Percentiles rank a stretch among this genome's conserved stretches.
Conservation (phyloP, 371 early-diverging fungal genomes). For the Rhizopus delemar region DNA sequence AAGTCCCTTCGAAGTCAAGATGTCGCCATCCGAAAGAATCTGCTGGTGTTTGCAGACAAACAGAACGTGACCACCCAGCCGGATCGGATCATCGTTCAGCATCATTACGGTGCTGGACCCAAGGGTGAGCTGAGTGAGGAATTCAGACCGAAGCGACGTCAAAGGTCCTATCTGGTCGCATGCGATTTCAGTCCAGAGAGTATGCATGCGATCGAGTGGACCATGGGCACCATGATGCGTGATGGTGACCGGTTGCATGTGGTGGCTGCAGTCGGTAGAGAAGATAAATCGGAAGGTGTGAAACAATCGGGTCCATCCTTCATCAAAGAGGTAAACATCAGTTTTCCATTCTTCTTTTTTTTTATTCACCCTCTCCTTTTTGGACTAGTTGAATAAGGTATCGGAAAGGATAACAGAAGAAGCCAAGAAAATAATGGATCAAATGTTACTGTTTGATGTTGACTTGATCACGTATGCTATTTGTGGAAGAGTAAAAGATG, state of each 20-base stretch:
- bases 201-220: slow-evolving; percentile 46
- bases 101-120: slow-evolving; percentile 23
- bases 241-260: slow-evolving; percentile 52
- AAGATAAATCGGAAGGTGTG: slow-evolving; percentile 36
- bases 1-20: background rate
- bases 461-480: slow-evolving; percentile 49
- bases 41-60: slow-evolving; percentile 7
- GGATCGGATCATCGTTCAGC: slow-evolving; percentile 13
- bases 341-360: background rate
- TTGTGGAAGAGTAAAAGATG: slow-evolving; percentile 54
- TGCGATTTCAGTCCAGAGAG: slow-evolving; percentile 40
- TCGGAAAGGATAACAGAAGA: slow-evolving; percentile 33
- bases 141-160: slow-evolving; percentile 1
- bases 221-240: slow-evolving; percentile 51
- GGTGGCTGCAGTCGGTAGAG: slow-evolving; percentile 40
- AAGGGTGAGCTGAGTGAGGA: background rate
- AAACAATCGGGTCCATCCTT: background rate
- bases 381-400: slow-evolving; percentile 28
- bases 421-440: slow-evolving; percentile 27
- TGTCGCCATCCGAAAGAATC: background rate
- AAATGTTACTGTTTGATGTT: slow-evolving; percentile 54
- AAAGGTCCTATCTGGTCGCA: slow-evolving; percentile 31
- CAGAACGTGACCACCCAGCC: slow-evolving; percentile 3
- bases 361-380: background rate
- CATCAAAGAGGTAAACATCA: background rate